phyloP scores from a whole-genome alignment of 1,284 basidiomycete species.

The Stereum hirsutum region DNA sequence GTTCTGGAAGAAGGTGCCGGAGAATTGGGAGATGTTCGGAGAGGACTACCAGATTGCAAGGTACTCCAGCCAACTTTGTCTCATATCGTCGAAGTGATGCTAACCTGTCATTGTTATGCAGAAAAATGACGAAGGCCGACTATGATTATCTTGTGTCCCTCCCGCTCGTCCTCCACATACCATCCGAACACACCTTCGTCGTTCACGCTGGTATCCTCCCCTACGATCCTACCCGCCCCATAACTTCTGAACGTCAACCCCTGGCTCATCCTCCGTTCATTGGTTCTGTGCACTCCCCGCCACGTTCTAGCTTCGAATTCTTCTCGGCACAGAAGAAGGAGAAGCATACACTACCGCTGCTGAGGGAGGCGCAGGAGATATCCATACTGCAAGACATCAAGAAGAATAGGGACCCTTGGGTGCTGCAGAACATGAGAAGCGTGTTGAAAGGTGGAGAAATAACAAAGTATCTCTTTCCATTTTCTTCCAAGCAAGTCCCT shows the following conservation, averaged over 20 bases:
- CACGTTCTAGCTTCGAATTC: not conserved
- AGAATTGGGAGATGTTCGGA: slow-evolving; percentile 62
- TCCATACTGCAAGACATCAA: slow-evolving; percentile 54
- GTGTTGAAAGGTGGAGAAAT: slow-evolving; percentile 44
- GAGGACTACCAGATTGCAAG: slow-evolving; percentile 72
- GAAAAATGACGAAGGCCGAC: slow-evolving; percentile 46
- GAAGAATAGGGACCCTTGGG: slow-evolving; percentile 71
- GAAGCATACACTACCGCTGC: slow-evolving; percentile 2
- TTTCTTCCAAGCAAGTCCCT: not conserved
- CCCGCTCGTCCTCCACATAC: slow-evolving; percentile 71
- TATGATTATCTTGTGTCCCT: slow-evolving; percentile 62
- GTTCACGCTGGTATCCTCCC: slow-evolving; percentile 81
- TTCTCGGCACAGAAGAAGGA: not conserved
- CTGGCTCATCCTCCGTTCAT: slow-evolving; percentile 45
- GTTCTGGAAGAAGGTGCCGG: slow-evolving; percentile 35
- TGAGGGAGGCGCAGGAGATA: slow-evolving; percentile 38
- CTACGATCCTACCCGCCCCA: slow-evolving; percentile 46
- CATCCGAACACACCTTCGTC: slow-evolving; percentile 66
- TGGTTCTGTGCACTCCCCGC: not conserved
- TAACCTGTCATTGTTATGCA: slow-evolving; percentile 14
- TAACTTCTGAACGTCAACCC: slow-evolving; percentile 50
- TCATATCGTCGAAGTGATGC: not conserved
- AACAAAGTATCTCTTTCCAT: slow-evolving; percentile 28
- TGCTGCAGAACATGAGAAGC: slow-evolving; percentile 68
- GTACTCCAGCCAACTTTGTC: slow-evolving; percentile 18